Evolutionary conservation across 306 rosid species (phyloP).

Genomic region (Vigna reflexopilosa): DNA sequence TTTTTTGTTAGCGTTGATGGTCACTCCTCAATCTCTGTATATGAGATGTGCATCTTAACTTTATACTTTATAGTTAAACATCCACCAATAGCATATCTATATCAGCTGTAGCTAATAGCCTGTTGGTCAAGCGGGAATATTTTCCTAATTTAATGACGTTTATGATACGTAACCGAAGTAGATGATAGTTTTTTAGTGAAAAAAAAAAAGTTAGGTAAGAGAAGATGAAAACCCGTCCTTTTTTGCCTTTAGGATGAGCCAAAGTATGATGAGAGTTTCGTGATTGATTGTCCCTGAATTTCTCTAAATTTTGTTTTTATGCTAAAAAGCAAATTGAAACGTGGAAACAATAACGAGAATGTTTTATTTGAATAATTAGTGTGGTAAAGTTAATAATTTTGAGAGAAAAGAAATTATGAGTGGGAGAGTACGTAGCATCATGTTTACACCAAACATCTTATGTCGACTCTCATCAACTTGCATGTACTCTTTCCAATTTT

Average conservation of each 20-base stretch:
- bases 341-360: conserved; percentile 4
- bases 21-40: too few species aligned
- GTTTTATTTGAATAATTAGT: conserved; percentile 12
- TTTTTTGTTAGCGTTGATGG: too few species aligned
- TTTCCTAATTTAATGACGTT: neutral
- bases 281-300: neutral
- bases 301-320: neutral
- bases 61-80: too few species aligned
- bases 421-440: conserved; percentile 12
- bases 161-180: neutral
- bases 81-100: too few species aligned
- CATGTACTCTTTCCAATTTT: neutral
- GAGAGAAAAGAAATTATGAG: conserved; percentile 7
- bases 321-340: neutral
- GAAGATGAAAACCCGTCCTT: neutral
- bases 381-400: conserved; percentile 12
- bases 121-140: neutral
- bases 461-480: conserved; percentile 3
- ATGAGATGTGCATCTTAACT: too few species aligned
- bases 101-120: too few species aligned
- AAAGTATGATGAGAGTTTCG: conserved; percentile 13
- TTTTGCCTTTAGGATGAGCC: neutral
- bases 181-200: neutral
- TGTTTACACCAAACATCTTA: conserved; percentile 17
- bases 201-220: neutral